These are phyloP conservation scores for Aureobasidium sp. DNA, from an alignment of 2,329 filamentous ascomycete species.

Conservation along the genomic window DNA sequence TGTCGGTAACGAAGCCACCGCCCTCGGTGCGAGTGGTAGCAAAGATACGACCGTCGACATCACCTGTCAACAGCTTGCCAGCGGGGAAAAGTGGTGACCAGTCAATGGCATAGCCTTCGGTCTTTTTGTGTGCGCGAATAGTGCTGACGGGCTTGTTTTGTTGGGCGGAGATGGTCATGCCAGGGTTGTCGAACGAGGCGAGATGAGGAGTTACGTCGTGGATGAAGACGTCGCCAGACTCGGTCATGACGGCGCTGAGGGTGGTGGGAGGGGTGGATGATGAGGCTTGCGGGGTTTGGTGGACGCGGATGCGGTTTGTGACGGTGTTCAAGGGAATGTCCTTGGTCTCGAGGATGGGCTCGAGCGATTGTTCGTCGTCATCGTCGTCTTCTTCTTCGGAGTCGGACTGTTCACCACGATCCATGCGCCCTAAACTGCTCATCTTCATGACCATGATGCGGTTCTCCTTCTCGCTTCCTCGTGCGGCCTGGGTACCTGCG, in stretches of 20 bases:
- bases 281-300: constrained; percentile 69
- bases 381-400: constrained; percentile 62
- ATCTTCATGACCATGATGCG: constrained; percentile 95
- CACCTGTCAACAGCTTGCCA: constrained; percentile 84
- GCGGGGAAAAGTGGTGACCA: constrained; percentile 79
- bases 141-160: constrained; percentile 86
- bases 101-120: constrained; percentile 91
- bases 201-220: constrained; percentile 92
- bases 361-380: constrained; percentile 66
- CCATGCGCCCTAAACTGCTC: constrained; percentile 83
- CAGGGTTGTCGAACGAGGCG: constrained; percentile 81
- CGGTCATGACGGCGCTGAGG: constrained; percentile 84
- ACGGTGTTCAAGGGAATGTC: constrained; percentile 78
- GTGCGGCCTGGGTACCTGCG: constrained; percentile 86
- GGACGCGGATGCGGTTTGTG: constrained; percentile 86
- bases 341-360: constrained; percentile 90
- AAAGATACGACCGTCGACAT: constrained; percentile 86
- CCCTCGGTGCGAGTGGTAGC: constrained; percentile 78
- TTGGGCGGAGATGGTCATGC: constrained; percentile 68
- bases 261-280: constrained; percentile 69
- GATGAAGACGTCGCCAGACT: constrained; percentile 80
- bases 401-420: constrained; percentile 61
- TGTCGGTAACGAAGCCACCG: constrained; percentile 84
- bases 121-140: constrained; percentile 77
- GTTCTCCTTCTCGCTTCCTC: constrained; percentile 70